Base-by-base conservation (phyloP, 2,329 filamentous ascomycete genomes). In the Aureobasidium leucospermi region DNA sequence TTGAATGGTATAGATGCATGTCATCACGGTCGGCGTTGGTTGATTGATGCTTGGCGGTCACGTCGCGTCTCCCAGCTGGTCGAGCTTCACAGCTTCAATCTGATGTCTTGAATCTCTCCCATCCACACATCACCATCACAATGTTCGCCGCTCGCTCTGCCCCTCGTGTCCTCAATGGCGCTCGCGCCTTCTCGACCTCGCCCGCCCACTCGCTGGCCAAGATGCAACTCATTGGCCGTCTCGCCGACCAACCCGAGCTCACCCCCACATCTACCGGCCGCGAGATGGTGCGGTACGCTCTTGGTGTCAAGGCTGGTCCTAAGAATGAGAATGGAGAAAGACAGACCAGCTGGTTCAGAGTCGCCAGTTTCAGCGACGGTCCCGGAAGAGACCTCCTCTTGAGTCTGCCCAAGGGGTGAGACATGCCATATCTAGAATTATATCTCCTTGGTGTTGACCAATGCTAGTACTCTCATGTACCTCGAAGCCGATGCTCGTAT, bases 221-320 rank as follows among this genome's bases (percentile, higher is more conserved):
- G 75, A 88, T 99, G 79, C 88, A 85, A 69, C 79, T 99, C 74
- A 82, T 96, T 67, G 94, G 94, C 70, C 88, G 91, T 74, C 85
- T 99, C 55, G 90, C 83, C 62, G 83, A 85, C 67, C 81, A 84
- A 57, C 93, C 94, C 61, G 92, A 96, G 79, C 69, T 91, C 65
- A 79, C 82, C 39, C 74, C 84, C 61, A 89, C 88, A 49, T 81
- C 83, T 68, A 86, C 78, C 56, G 90, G 90, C 61, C 81, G 81
- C 64, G 88, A 95, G 64, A 69, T 96, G 61, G 71, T 97, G 69
- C 84, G 82, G 67, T 97, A 96, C 73, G 77, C 85, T 4, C 78
- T 99, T 63, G 92, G 84, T 55, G 88, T 85, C 68, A 85, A 78
- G 73, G 73, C 72, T 61, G 90, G 90, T 13, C 75, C 79, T 62